Base-by-base conservation (phyloP, 1,139 yeast species). In the Candida pseudocylindracea region DNA sequence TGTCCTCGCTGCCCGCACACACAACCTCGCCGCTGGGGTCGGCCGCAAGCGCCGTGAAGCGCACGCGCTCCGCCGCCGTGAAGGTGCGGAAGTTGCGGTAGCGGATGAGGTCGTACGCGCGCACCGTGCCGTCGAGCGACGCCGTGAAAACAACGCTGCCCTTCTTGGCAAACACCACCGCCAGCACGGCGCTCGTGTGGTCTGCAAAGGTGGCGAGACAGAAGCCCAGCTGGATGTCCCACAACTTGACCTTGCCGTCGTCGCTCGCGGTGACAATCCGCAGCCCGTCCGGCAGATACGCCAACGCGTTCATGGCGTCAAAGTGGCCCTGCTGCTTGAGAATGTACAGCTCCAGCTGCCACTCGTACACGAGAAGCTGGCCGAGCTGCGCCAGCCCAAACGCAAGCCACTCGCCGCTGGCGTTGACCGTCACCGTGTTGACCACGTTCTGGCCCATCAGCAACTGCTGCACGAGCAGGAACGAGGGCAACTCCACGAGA, bases 21-120 rank as follows among this genome's bases (percentile, higher is more conserved):
- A 91, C 88, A 34, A 91, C 73, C 51, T 91, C 98, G 25, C 96
- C 98, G 49, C 93, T 78, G 26, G 96, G 95, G 49, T 88, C 99
- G 30, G 83, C 93, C 0, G 96, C 98, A 40, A 88, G 57, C 36
- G 85, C 71, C 31, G 72, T 74, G 54, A 85, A 88, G 47, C 83
- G 95, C 27, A 85, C 62, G 45, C 98, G 63, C 40, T 74, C 74
- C 2, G 93, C 70, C 0, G 95, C 92, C 0, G 96, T 83, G 49
- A 85, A 85, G 0, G 93, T 81, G 43, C 96, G 65, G 57, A 88
- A 88, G 46, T 91, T 88, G 50, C 99, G 70, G 51, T 78, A 88
- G 45, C 99, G 63, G 30, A 85, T 65, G 41, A 88, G 60, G 57
- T 88, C 99, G 93, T 93, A 88, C 0, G 98, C 99, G 44, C 95